phyloP scores from a whole-genome alignment of 2,329 filamentous ascomycete species.

The Cercospora sp. region DNA sequence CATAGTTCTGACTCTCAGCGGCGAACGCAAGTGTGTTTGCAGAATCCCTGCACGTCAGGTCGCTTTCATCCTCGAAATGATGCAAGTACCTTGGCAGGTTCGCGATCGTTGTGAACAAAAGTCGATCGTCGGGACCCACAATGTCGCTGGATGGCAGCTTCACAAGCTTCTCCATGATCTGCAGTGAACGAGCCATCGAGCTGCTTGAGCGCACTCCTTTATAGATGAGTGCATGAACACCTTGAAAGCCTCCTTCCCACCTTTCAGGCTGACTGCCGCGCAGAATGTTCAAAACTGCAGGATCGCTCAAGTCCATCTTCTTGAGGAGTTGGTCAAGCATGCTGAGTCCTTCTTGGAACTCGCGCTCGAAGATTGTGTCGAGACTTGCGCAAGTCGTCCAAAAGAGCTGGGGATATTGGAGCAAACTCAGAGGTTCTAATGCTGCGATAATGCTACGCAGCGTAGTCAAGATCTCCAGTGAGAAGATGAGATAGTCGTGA shows the following conservation, averaged over 20 bases:
- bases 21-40: constrained; percentile 70
- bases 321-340: constrained; percentile 86
- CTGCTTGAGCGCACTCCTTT: constrained; percentile 87
- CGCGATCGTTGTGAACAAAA: constrained; percentile 86
- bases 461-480: constrained; percentile 95
- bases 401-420: constrained; percentile 92
- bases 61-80: constrained; percentile 67
- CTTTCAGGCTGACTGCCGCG: constrained; percentile 75
- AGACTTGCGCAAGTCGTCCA: constrained; percentile 97
- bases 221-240: constrained; percentile 80
- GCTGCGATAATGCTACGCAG: constrained; percentile 88
- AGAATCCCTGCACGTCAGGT: constrained; percentile 58
- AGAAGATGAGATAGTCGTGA: constrained; percentile 89
- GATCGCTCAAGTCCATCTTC: constrained; percentile 77
- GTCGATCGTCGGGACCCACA: constrained; percentile 75
- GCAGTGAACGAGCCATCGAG: constrained; percentile 75
- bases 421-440: constrained; percentile 72
- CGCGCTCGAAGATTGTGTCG: constrained; percentile 93
- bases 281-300: constrained; percentile 67
- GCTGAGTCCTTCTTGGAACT: constrained; percentile 86
- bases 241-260: constrained; percentile 89
- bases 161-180: constrained; percentile 75
- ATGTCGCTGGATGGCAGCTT: constrained; percentile 75
- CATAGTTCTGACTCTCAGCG: constrained; percentile 70
- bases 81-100: constrained; percentile 85